A percentile compares a stretch with the other conserved stretches of the same genome.
Conservation (phyloP, 495 filamentous ascomycete species). For the Aspergillus olivimuriae region DNA sequence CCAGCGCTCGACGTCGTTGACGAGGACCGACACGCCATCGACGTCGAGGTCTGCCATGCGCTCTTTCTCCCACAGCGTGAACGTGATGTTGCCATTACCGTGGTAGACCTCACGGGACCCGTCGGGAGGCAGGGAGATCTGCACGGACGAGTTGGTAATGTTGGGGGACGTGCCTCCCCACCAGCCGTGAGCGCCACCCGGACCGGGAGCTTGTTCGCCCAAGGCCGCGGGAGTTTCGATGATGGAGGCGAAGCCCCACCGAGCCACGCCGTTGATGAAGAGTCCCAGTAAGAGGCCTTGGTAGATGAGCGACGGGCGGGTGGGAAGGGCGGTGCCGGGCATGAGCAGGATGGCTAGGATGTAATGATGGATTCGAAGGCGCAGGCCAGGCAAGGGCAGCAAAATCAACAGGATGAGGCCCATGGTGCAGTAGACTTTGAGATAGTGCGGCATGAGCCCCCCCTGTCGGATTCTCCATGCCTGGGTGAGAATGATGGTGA, state of each 20-base stretch:
- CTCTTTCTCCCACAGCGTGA: constrained; percentile 46
- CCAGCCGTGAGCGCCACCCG: constrained; percentile 39
- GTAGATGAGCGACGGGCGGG: constrained; percentile 68
- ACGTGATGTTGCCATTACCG: constrained; percentile 49
- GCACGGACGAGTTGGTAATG: constrained; percentile 45
- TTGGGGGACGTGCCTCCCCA: constrained; percentile 63
- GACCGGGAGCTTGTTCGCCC: constrained; percentile 31
- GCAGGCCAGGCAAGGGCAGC: constrained; percentile 70
- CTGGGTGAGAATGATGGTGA: constrained; percentile 57
- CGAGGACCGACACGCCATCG: constrained; percentile 79
- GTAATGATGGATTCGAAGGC: constrained; percentile 90
- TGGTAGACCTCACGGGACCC: constrained; percentile 19
- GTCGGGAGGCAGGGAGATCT: constrained; percentile 40
- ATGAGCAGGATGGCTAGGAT: constrained; percentile 80
- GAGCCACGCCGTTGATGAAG: constrained; percentile 85
- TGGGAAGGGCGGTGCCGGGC: constrained; percentile 79
- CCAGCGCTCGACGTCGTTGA: constrained; percentile 92
- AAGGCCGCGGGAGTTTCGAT: constrained; percentile 76
- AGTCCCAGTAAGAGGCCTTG: constrained; percentile 86
- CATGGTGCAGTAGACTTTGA: constrained; percentile 67
- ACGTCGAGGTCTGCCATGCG: constrained; percentile 59
- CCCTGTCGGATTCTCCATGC: constrained; percentile 69
- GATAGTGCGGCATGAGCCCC: constrained; percentile 59
- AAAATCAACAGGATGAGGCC: constrained; percentile 52
- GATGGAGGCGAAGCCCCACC: constrained; percentile 89